Base-by-base conservation (phyloP, 192 early-diverging fungal genomes). In the Backusella morwellensis region DNA sequence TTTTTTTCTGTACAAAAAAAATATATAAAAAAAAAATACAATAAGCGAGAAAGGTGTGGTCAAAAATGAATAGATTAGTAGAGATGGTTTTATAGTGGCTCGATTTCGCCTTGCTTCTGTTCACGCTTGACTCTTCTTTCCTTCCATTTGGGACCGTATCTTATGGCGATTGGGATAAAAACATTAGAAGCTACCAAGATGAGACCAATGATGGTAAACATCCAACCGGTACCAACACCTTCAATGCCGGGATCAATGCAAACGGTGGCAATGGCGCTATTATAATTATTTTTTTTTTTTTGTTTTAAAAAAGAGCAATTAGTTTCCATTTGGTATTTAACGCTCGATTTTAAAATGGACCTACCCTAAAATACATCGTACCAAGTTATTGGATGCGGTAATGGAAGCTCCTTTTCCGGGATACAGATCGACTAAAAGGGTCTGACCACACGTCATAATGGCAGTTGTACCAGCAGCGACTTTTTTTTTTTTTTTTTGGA, bases 401-500 rank as follows among this genome's bases (percentile, higher is more conserved):
- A 82, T 78, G 12, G 77, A 47, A 34, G 81, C 77, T 0, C 77
- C 75, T 14, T 72, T 72, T 23, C 69, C 70, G 0, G 81, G 81
- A 70, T 78, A 82, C 5, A 82, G 34, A 72, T 82, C 81, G 3
- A 82, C 74, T 29, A 82, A 14, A 3, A 82, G 35, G 23, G 81
- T 82, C 6, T 63, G 70, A 1, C 42, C 56, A 12, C 56, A 59
- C 9, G 56, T 59, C 56, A 59, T 59, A 8, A 59, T 26, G 9
- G 56, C 56, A 26, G 56, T 59, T 23, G 56, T 26, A 59, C 56
- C 14, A 59, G 23, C 1, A 59, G 21, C 56, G 7, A 69, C 68
- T 69, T 21, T 56, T 11, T 9, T n/a, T n/a, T n/a, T 69, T 21
- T 56, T 11, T 56, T 32, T 4, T 54, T 54, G 21, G 52, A 6